phyloP scores from a whole-genome alignment of 2,329 filamentous ascomycete genomes.

The Amauroascus verrucosus region DNA sequence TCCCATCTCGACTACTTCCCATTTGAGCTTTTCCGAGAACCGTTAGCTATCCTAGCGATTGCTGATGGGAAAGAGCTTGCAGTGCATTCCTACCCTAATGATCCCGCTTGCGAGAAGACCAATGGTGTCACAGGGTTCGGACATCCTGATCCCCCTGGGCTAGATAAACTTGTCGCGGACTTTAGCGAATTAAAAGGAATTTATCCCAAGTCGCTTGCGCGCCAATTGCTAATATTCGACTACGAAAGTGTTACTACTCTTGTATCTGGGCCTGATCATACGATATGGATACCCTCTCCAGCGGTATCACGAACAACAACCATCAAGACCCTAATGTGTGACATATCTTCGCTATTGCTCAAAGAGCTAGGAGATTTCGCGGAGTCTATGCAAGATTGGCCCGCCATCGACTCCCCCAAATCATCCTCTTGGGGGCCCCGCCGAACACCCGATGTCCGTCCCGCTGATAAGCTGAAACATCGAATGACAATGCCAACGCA shows the following conservation, averaged over 20 bases:
- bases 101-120: background rate
- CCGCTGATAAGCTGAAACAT: slow-evolving; percentile 49
- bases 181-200: slow-evolving; percentile 60
- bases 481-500: slow-evolving; percentile 73
- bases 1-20: slow-evolving; percentile 72
- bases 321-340: slow-evolving; percentile 69
- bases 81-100: slow-evolving; percentile 10
- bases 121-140: background rate
- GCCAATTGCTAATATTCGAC: slow-evolving; percentile 73
- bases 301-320: slow-evolving; percentile 64
- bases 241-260: slow-evolving; percentile 48
- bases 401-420: slow-evolving; percentile 67
- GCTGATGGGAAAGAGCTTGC: slow-evolving; percentile 66
- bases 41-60: slow-evolving; percentile 71
- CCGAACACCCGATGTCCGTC: slow-evolving; percentile 42
- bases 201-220: slow-evolving; percentile 65
- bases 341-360: slow-evolving; percentile 62
- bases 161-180: slow-evolving; percentile 45
- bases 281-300: slow-evolving; percentile 59
- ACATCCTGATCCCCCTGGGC: slow-evolving; percentile 15
- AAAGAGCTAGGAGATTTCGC: slow-evolving; percentile 67
- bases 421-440: slow-evolving; percentile 35
- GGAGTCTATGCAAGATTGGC: slow-evolving; percentile 60
- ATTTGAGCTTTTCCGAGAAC: slow-evolving; percentile 83
- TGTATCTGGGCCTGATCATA: slow-evolving; percentile 50